These are phyloP conservation scores for Tuber indicum DNA, from an alignment of 495 filamentous ascomycete genomes.

Conservation along the genomic window DNA sequence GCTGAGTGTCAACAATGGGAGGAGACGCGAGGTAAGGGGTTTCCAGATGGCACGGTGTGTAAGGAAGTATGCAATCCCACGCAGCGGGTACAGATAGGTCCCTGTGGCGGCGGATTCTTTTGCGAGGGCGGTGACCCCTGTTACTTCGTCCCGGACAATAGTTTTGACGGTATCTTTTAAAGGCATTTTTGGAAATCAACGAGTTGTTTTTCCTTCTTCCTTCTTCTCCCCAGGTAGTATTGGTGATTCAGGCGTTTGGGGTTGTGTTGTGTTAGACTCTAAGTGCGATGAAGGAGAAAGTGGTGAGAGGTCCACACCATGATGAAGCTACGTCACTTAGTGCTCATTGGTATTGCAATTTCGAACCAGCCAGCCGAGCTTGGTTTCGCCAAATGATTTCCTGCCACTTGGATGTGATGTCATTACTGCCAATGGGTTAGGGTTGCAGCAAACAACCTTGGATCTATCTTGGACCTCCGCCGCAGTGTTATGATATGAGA, in stretches of 20 bases:
- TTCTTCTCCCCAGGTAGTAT: background rate
- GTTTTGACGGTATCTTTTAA: conserved; percentile 32
- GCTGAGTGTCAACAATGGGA: conserved; percentile 60
- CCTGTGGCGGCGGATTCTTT: conserved; percentile 23
- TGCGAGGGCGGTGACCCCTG: conserved; percentile 28
- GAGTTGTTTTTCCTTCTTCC: background rate
- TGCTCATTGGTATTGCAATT: too few species aligned
- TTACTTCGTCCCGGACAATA: conserved; percentile 23
- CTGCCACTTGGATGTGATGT: background rate
- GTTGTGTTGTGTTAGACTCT: too few species aligned
- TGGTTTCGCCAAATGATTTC: background rate
- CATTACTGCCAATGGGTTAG: background rate
- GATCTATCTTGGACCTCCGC: too few species aligned
- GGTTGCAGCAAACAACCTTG: background rate
- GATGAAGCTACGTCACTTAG: too few species aligned
- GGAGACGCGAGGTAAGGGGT: conserved; percentile 64
- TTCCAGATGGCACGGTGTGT: conserved; percentile 57
- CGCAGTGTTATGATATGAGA: too few species aligned
- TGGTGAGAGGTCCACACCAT: too few species aligned
- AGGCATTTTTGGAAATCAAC: conserved; percentile 12
- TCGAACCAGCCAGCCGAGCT: background rate
- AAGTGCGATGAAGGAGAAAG: too few species aligned
- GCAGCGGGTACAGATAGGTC: conserved; percentile 36
- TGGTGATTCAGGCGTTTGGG: background rate
- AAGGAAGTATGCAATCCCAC: conserved; percentile 70